Base-by-base conservation (phyloP, 306 rosid species). In the Adenanthera pavonina region DNA sequence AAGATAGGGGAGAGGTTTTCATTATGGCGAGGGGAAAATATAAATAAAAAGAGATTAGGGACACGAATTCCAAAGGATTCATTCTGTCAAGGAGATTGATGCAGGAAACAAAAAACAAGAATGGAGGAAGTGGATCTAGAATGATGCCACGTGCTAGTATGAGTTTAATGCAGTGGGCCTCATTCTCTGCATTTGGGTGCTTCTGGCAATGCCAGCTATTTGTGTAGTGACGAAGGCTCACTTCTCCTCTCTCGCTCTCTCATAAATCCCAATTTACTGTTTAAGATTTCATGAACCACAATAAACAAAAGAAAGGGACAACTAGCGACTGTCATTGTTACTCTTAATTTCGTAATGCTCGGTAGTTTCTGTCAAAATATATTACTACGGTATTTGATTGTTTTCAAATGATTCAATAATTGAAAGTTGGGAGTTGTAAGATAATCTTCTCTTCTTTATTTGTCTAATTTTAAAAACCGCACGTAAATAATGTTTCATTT, bases 151-250 rank as follows among this genome's bases (percentile, higher is more conserved):
- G 46, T 13, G 16, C 75, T 9, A 49, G 20, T 72, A 44, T 36
- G 77, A 78, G 70, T 74, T 41, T 57, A 40, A 38, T 67, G 78
- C 49, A 17, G 56, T 72, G 76, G 67, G 65, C 54, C 83, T 34
- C 6, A 4, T 56, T 74, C 41, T 51, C 60, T 61, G 78, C 38
- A 56, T 46, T 36, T 69, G 38, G 72, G 34, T 48, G 74, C 49
- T 10, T 35, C 57, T 36, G 85, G 16, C 65, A 38, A 71, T 47
- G 80, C 54, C 47, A 48, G 35, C 62, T 25, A 52, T 33, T 25
- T 25, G 35, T 11, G 53, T 68, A 25, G 56, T 61, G 44, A 54
- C 34, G 6, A 47, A 36, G 56, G 46, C 44, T 72, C 72, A 13
- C 14, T 40, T 14, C 40, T 20, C 35, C 64, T 3, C n/a, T 0